phyloP scores from a whole-genome alignment of 305 asterid genomes.

The Fraxinus sp. region DNA sequence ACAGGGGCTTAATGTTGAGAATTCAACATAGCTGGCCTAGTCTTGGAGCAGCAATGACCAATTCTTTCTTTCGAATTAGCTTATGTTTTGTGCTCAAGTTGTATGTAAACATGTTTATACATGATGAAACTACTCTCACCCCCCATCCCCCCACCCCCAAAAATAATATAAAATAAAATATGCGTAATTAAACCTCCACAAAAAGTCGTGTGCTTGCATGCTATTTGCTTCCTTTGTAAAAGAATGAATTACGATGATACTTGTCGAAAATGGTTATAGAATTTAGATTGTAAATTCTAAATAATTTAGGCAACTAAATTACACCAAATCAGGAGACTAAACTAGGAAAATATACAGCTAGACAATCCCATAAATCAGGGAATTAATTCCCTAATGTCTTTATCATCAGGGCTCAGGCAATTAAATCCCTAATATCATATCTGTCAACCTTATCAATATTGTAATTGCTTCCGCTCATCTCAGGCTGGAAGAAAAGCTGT shows the following conservation, averaged over 20 bases:
- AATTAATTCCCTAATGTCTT: neutral
- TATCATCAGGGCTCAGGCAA: neutral
- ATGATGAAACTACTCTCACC: neutral
- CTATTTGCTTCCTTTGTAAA: neutral
- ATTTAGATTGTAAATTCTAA: neutral
- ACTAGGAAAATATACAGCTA: neutral
- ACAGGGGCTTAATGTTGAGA: neutral
- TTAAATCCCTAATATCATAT: neutral
- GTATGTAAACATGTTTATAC: neutral
- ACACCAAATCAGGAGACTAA: neutral
- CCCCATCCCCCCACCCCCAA: neutral
- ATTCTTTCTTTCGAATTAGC: neutral
- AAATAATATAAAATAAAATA: neutral
- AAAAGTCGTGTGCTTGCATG: neutral
- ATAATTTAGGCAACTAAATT: neutral
- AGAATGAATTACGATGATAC: neutral
- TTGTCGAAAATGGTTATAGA: neutral
- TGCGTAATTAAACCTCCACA: neutral
- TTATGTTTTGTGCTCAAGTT: neutral
- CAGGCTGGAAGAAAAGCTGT: constrained; percentile 57
- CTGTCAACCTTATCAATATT: neutral
- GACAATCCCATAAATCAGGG: neutral
- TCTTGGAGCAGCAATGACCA: neutral
- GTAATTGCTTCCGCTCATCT: constrained; percentile 7
- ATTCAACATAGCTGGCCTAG: neutral